Conservation (phyloP, 768 basidiomycete genomes). For the Leucocoprinus leucothites region DNA sequence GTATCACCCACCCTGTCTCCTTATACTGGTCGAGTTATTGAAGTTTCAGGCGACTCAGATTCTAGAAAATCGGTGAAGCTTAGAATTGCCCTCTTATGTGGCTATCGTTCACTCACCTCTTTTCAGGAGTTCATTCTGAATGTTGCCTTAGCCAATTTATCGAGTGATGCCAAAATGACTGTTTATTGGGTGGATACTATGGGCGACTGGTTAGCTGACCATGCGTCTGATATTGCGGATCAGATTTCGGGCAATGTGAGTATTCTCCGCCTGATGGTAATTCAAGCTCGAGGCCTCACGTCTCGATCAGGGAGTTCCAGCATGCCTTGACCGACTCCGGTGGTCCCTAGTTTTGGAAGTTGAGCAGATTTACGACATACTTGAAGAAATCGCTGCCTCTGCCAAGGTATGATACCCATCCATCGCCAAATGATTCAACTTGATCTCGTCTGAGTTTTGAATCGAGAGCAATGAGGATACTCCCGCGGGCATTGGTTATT, state of each 20-base stretch:
- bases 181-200: constrained; percentile 73
- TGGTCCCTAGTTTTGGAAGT: constrained; percentile 58
- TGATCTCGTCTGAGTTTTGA: no score
- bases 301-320: constrained; percentile 19
- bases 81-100: neutral
- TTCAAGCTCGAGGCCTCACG: neutral
- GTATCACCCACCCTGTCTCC: neutral
- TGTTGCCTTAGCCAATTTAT: constrained; percentile 52
- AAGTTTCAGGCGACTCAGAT: constrained; percentile 63
- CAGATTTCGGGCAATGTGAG: constrained; percentile 22
- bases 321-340: constrained; percentile 52
- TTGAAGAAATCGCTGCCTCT: constrained; percentile 39
- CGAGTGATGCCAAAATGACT: constrained; percentile 27
- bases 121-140: constrained; percentile 59
- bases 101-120: neutral
- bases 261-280: neutral
- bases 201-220: constrained; percentile 60
- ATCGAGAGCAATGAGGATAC: no score
- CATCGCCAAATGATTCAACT: neutral
- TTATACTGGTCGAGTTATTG: constrained; percentile 45
- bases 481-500: constrained; percentile 29
- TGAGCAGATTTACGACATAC: constrained; percentile 46
- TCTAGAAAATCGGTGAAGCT: constrained; percentile 68
- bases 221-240: constrained; percentile 34
- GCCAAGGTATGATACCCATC: constrained; percentile 17